A percentile compares a stretch with the other conserved stretches of the same genome.
Conservation (phyloP, 2,329 filamentous ascomycete genomes). For the Colletotrichum simmondsii region DNA sequence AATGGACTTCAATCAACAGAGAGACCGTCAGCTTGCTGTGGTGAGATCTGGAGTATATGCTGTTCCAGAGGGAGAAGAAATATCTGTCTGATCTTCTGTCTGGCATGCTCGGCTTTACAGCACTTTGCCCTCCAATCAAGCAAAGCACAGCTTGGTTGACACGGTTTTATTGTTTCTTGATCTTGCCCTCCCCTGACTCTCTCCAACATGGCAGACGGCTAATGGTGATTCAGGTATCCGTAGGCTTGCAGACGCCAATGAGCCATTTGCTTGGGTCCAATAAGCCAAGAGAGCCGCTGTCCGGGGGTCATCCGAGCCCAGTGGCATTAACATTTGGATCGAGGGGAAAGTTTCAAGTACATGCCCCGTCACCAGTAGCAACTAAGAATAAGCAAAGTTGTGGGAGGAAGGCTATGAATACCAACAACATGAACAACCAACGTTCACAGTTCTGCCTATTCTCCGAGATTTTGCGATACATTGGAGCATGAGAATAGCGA, state of each 20-base stretch:
- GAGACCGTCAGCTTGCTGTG: neutral
- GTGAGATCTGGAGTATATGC: neutral
- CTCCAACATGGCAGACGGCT: neutral
- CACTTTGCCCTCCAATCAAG: slow-evolving; percentile 17
- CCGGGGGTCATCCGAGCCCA: neutral
- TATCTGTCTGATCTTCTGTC: slow-evolving; percentile 2
- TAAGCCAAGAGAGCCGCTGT: neutral
- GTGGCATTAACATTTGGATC: neutral
- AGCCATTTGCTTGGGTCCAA: slow-evolving; percentile 23
- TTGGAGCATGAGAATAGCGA: neutral
- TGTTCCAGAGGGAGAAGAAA: slow-evolving; percentile 15
- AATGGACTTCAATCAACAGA: neutral
- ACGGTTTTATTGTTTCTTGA: neutral
- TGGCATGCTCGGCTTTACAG: neutral
- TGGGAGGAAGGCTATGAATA: neutral
- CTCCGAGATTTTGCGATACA: neutral
- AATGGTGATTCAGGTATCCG: slow-evolving; percentile 6
- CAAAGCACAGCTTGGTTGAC: slow-evolving; percentile 13
- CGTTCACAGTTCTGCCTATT: neutral
- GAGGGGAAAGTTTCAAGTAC: neutral
- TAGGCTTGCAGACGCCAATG: slow-evolving; percentile 2
- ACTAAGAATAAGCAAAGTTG: slow-evolving; percentile 9
- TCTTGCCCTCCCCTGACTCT: neutral
- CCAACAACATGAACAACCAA: neutral
- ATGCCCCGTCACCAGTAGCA: neutral